Percentiles rank a stretch among this genome's conserved stretches.
Evolutionary conservation across 768 basidiomycete genomes (phyloP).

Genomic region (Collybiopsis luxurians): DNA sequence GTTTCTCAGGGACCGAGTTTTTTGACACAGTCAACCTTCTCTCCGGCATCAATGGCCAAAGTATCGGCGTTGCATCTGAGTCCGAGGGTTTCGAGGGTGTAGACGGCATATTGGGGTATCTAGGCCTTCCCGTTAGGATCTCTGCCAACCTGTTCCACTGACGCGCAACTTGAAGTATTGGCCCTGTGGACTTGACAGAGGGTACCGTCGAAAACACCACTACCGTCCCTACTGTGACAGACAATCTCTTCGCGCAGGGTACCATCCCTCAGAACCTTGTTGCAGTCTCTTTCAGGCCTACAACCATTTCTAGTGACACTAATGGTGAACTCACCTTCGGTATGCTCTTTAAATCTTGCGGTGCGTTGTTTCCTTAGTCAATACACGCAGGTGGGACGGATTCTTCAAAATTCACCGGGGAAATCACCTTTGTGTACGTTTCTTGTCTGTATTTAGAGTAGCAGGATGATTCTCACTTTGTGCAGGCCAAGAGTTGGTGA

Average conservation of each 20-base stretch:
- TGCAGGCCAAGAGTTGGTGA: constrained; percentile 22
- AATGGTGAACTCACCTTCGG: constrained; percentile 60
- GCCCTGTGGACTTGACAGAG: constrained; percentile 53
- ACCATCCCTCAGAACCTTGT: constrained; percentile 37
- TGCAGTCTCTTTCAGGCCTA: constrained; percentile 52
- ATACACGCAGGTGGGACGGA: constrained; percentile 40
- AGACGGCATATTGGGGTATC: constrained; percentile 72
- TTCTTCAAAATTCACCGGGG: constrained; percentile 40
- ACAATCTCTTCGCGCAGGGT: constrained; percentile 45
- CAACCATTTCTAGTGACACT: constrained; percentile 24
- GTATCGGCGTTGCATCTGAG: constrained; percentile 57
- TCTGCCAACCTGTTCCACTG: no score
- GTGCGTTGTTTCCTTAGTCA: constrained; percentile 10
- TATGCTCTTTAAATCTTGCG: constrained; percentile 17
- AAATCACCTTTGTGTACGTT: constrained; percentile 44
- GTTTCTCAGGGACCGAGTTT: constrained; percentile 38
- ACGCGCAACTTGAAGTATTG: no score
- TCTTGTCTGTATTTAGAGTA: no score
- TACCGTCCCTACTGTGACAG: constrained; percentile 53
- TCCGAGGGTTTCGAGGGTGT: constrained; percentile 45
- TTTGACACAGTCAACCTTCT: constrained; percentile 55
- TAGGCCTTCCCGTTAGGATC: no score
- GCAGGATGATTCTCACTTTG: no score
- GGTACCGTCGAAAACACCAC: constrained; percentile 26
- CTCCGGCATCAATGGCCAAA: constrained; percentile 47